Evolutionary conservation across 2,329 filamentous ascomycete species (phyloP), one percentile per base, ranked within the genome.

Genomic region (Calonectria leucothoes): DNA sequence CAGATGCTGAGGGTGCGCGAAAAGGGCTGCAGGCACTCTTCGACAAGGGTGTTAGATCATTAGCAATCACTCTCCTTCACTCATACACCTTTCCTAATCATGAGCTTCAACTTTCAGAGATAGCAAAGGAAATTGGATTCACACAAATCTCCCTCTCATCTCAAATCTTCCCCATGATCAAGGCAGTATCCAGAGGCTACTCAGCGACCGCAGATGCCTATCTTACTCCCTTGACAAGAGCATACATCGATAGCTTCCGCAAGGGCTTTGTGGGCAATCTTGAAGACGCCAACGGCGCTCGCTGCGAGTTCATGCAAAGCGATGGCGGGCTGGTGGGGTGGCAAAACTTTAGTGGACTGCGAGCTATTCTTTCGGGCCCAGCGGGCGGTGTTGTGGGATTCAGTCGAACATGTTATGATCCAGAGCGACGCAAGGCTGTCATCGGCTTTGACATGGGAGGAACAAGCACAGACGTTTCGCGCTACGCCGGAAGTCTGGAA

Each of bases 311-410:
- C 20, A 75, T 75, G 74, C 92, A 94, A 78, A 93, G 91, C 0
- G 87, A 88, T 49, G 87, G 87, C 4, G 87, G 87, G 0, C 80
- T 89, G 1, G 84, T 86, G 1, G 89, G 91, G 75, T 90, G 91
- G 8, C 87, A 89, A 74, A 89, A 87, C 69, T 94, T 95, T 81
- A 93, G 91, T 20, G 94, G 93, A 0, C 84, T 94, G 5, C 89
- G 91, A 74, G 93, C 92, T 0, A 94, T 95, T 45, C 83, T 95
- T 0, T 94, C 92, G 1, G 94, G 94, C 0, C 94, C 93, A 8
- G 94, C 94, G 20, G 93, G 93, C 23, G 93, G 93, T 52, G 93
- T 95, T 0, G 93, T 95, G 1, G 94, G 94, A 4, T 94, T 94
- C 82, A 93, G 93, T 3, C 86, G 93, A 12, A 95, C 94, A 0